Evolutionary conservation across 75 land plant species (phyloP).

Genomic region (Gnetum montanum): DNA sequence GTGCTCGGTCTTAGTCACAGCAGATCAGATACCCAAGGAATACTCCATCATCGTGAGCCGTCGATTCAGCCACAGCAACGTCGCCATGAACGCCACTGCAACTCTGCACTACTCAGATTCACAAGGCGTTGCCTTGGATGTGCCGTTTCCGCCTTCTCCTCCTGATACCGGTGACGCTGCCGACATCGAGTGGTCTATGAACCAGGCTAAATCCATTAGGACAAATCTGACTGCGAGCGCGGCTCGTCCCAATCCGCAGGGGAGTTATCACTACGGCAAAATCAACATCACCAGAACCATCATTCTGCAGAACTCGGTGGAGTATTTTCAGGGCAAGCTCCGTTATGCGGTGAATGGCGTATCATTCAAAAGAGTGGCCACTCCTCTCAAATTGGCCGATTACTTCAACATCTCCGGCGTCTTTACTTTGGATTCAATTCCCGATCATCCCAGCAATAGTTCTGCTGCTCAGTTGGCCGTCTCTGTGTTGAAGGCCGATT

Average conservation of each 20-base stretch:
- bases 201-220: slow-evolving; percentile 50
- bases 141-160: slow-evolving; percentile 30
- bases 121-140: no score
- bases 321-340: slow-evolving; percentile 28
- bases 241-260: slow-evolving; percentile 79
- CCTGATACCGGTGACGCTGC: slow-evolving; percentile 59
- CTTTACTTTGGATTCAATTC: slow-evolving; percentile 35
- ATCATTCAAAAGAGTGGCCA: slow-evolving; percentile 33
- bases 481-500: slow-evolving; percentile 32
- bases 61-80: no score
- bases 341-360: slow-evolving; percentile 53
- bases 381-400: slow-evolving; percentile 64
- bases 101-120: slow-evolving; percentile 66
- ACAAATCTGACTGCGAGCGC: slow-evolving; percentile 76
- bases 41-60: no score
- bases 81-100: no score
- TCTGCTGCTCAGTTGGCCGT: slow-evolving; percentile 17
- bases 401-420: slow-evolving; percentile 43
- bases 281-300: slow-evolving; percentile 41
- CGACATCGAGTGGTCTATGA: slow-evolving; percentile 62
- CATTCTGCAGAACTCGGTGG: slow-evolving; percentile 29
- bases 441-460: slow-evolving; percentile 34
- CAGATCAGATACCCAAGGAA: no score
- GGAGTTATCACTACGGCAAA: slow-evolving; percentile 61
- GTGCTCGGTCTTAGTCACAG: no score